phyloP scores from a whole-genome alignment of 2,329 filamentous ascomycete species.

The Colletotrichum navitas region DNA sequence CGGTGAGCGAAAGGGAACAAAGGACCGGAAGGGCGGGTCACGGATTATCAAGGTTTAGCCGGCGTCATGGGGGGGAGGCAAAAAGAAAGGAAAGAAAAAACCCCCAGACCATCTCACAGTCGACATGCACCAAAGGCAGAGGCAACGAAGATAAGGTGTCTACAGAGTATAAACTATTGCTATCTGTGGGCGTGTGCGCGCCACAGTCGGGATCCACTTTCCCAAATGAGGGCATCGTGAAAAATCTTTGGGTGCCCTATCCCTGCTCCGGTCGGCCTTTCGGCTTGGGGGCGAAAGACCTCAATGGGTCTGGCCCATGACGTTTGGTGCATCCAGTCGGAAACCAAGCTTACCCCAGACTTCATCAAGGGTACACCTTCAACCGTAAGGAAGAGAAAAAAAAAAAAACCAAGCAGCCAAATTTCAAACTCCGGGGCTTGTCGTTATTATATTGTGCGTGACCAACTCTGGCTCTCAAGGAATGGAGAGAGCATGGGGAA shows the following conservation, averaged over 20 bases:
- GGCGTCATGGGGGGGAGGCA: no score
- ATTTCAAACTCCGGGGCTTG: no score
- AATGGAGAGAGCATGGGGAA: no score
- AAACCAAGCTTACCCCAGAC: no score
- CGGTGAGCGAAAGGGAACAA: no score
- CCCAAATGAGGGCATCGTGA: slow-evolving; percentile 41
- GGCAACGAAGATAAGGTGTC: slow-evolving; percentile 9
- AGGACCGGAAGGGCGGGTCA: not conserved
- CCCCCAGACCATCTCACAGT: not conserved
- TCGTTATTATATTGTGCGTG: no score
- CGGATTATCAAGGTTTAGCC: no score
- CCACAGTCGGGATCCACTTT: slow-evolving; percentile 25
- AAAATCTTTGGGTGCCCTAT: slow-evolving; percentile 39
- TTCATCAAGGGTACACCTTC: no score
- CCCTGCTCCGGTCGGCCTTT: slow-evolving; percentile 5
- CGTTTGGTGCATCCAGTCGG: no score
- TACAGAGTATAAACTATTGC: not conserved
- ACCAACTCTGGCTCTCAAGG: no score
- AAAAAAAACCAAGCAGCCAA: not conserved
- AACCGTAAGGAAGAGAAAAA: no score
- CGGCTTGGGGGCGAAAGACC: not conserved
- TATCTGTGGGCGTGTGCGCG: slow-evolving; percentile 7
- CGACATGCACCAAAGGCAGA: not conserved
- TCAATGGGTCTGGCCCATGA: no score
- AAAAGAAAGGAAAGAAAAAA: not conserved